A percentile compares a stretch with the other conserved stretches of the same genome.
phyloP scores from a whole-genome alignment of 2,329 filamentous ascomycete genomes.

The Cercospora brassicicola region DNA sequence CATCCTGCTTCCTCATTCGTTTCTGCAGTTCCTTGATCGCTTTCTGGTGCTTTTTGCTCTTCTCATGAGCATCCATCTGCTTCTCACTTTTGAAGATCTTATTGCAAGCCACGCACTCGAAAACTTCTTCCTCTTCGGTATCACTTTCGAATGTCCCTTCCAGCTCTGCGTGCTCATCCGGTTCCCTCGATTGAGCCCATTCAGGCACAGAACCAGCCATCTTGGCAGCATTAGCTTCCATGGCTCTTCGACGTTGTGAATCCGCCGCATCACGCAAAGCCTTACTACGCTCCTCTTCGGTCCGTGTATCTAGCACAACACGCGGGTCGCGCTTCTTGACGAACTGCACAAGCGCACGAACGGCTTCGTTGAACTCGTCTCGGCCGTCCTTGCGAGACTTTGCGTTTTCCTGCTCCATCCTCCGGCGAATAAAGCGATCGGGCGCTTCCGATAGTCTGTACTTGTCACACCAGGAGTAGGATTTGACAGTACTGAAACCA shows the following conservation, averaged over 20 bases:
- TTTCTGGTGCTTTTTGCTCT: slow-evolving; percentile 94
- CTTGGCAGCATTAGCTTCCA: slow-evolving; percentile 77
- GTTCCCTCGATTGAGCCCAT: slow-evolving; percentile 67
- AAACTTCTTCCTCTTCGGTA: slow-evolving; percentile 53
- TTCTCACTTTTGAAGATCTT: slow-evolving; percentile 84
- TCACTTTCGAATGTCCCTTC: slow-evolving; percentile 45
- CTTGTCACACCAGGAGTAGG: slow-evolving; percentile 84
- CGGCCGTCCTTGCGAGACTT: slow-evolving; percentile 77
- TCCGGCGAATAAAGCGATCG: slow-evolving; percentile 74
- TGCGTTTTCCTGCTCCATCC: slow-evolving; percentile 96
- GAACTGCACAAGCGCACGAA: slow-evolving; percentile 81
- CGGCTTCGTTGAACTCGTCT: slow-evolving; percentile 88
- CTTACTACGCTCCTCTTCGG: slow-evolving; percentile 77
- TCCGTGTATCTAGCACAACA: slow-evolving; percentile 73
- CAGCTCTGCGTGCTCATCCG: slow-evolving; percentile 50
- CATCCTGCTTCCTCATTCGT: slow-evolving; percentile 81
- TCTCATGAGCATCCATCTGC: slow-evolving; percentile 87
- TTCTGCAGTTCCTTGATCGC: slow-evolving; percentile 75
- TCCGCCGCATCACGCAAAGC: slow-evolving; percentile 73
- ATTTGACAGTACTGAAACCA: slow-evolving; percentile 79
- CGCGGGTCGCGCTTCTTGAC: slow-evolving; percentile 88
- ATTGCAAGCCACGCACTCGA: slow-evolving; percentile 63
- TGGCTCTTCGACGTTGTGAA: slow-evolving; percentile 78
- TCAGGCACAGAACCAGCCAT: slow-evolving; percentile 66
- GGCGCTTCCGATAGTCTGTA: slow-evolving; percentile 83